Evolutionary conservation across 371 early-diverging fungal species (phyloP).

Genomic region (Batrachochytrium dendrobatidis): DNA sequence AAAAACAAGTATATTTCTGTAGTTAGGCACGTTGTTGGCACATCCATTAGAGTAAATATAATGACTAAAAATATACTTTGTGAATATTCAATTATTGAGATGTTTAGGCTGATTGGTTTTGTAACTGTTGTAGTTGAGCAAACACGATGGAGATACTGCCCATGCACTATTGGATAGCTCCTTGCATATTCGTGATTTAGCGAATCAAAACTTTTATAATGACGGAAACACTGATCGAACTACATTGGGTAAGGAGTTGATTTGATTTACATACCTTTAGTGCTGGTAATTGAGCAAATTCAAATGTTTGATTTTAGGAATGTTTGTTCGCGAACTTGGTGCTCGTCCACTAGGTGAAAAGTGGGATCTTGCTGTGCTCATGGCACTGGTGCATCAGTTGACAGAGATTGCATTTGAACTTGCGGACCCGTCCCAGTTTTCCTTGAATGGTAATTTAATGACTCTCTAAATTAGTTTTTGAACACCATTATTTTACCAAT

Average conservation of each 20-base stretch:
- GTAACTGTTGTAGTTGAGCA: conserved; percentile 13
- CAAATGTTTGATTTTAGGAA: conserved; percentile 16
- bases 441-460: conserved; percentile 2
- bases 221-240: conserved; percentile 8
- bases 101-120: no score
- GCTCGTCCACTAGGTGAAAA: conserved; percentile 30
- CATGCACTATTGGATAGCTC: neutral
- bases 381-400: conserved; percentile 51
- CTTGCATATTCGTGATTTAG: neutral
- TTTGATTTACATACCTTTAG: neutral
- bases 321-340: conserved; percentile 35
- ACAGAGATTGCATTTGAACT: neutral
- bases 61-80: neutral
- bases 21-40: neutral
- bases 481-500: no score
- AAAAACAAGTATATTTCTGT: conserved; percentile 1
- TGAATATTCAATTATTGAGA: no score
- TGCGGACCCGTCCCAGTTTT: neutral
- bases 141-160: conserved; percentile 15
- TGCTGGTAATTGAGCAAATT: neutral
- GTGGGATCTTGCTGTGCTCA: conserved; percentile 58
- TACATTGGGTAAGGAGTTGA: conserved; percentile 1
- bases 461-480: no score
- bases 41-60: conserved; percentile 5
- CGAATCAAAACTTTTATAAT: neutral